These are phyloP conservation scores for Trifolium dubium DNA, from an alignment of 306 rosid genomes.

Conservation along the genomic window DNA sequence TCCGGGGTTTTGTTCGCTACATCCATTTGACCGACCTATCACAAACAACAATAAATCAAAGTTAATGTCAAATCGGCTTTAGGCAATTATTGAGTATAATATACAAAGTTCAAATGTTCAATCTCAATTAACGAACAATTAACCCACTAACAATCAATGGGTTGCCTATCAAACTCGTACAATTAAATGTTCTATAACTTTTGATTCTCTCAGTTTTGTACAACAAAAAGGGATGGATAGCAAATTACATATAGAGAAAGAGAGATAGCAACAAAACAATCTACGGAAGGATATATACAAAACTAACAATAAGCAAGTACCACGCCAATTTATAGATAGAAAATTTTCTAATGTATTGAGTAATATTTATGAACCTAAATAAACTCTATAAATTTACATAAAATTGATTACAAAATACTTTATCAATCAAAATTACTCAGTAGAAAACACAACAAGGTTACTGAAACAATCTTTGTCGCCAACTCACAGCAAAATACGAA, in stretches of 20 bases:
- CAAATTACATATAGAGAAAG: neutral
- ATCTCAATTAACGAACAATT: too few relatives aligned
- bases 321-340: conserved; percentile 12
- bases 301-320: neutral
- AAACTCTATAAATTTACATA: conserved; percentile 11
- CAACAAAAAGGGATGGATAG: neutral
- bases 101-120: too few relatives aligned
- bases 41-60: too few relatives aligned
- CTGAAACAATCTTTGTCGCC: too few relatives aligned
- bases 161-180: neutral
- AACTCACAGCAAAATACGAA: too few relatives aligned
- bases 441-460: too few relatives aligned
- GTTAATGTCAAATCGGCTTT: too few relatives aligned
- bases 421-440: too few relatives aligned
- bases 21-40: too few relatives aligned
- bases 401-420: too few relatives aligned
- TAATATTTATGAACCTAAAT: neutral
- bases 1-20: too few relatives aligned
- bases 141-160: neutral
- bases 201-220: neutral
- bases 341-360: neutral
- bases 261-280: neutral
- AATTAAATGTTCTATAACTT: neutral
- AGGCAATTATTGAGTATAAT: too few relatives aligned
- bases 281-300: neutral